Conservation (phyloP, 371 early-diverging fungal genomes). For the Apophysomyces elegans region DNA sequence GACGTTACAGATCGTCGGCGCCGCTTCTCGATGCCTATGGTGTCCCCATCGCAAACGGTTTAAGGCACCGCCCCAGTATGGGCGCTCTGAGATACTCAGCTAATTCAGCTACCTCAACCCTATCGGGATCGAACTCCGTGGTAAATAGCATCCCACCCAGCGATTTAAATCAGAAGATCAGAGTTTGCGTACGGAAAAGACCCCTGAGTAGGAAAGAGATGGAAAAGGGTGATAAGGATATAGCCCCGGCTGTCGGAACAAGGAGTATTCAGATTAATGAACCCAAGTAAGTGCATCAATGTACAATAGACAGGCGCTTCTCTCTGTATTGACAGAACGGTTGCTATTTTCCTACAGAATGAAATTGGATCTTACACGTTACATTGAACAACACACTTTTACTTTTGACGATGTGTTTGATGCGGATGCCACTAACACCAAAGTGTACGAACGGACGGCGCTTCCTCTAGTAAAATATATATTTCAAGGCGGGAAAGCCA, state of each 20-base stretch:
- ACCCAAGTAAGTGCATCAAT: constrained; percentile 70
- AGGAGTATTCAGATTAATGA: constrained; percentile 83
- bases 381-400: constrained; percentile 93
- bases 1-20: constrained; percentile 28
- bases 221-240: constrained; percentile 80
- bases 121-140: constrained; percentile 14
- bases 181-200: constrained; percentile 95
- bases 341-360: constrained; percentile 45
- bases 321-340: neutral
- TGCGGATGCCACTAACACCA: constrained; percentile 74
- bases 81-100: constrained; percentile 19
- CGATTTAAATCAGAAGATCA: constrained; percentile 77
- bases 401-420: constrained; percentile 97
- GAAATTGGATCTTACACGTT: constrained; percentile 95
- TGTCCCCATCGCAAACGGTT: constrained; percentile 27
- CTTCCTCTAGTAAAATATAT: constrained; percentile 90
- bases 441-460: constrained; percentile 88
- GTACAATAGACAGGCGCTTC: neutral
- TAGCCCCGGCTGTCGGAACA: constrained; percentile 68
- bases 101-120: constrained; percentile 8
- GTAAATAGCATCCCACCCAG: constrained; percentile 14
- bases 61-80: constrained; percentile 16
- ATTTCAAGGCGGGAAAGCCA: constrained; percentile 93
- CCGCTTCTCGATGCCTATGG: constrained; percentile 52
- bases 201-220: constrained; percentile 87